Conservation (phyloP, 192 early-diverging fungal genomes). For the Dissophora ornata region DNA sequence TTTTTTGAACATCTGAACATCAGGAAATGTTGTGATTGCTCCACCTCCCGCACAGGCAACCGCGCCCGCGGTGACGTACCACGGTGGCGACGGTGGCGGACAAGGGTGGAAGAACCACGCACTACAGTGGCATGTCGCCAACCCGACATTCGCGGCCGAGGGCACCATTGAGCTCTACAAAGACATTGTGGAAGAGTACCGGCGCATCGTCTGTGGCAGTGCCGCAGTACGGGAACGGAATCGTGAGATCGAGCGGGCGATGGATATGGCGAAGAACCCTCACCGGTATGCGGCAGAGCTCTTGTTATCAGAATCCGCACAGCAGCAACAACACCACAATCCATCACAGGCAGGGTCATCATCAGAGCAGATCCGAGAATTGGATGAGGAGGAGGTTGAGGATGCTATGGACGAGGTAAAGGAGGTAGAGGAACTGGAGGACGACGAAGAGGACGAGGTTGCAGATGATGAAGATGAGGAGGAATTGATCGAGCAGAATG, state of each 20-base stretch:
- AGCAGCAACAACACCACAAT: too few relatives aligned
- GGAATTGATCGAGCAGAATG: conserved; percentile 12
- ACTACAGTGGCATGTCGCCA: conserved; percentile 52
- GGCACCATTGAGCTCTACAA: conserved; percentile 48
- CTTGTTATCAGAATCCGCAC: not conserved
- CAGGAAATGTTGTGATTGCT: conserved; percentile 29
- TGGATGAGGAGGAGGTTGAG: too few relatives aligned
- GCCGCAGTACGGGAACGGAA: conserved; percentile 21
- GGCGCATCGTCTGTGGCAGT: conserved; percentile 41
- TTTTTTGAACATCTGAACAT: too few relatives aligned
- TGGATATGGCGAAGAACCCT: conserved; percentile 52
- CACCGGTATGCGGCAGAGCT: conserved; percentile 14
- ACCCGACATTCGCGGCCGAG: conserved; percentile 52
- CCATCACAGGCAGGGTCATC: not conserved
- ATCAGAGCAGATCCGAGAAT: not conserved
- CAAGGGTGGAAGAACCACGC: conserved; percentile 51
- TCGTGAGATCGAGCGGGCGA: conserved; percentile 28
- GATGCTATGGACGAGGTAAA: not conserved
- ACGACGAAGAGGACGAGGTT: conserved; percentile 3
- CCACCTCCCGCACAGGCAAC: conserved; percentile 34
- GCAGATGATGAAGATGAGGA: conserved; percentile 25
- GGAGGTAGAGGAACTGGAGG: conserved; percentile 9
- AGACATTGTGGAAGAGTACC: conserved; percentile 47
- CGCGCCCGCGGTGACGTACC: conserved; percentile 16
- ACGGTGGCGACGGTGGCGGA: conserved; percentile 41